A percentile compares a stretch with the other conserved stretches of the same genome.
Evolutionary conservation across 306 rosid species (phyloP).

Genomic region (Quercus glauca): DNA sequence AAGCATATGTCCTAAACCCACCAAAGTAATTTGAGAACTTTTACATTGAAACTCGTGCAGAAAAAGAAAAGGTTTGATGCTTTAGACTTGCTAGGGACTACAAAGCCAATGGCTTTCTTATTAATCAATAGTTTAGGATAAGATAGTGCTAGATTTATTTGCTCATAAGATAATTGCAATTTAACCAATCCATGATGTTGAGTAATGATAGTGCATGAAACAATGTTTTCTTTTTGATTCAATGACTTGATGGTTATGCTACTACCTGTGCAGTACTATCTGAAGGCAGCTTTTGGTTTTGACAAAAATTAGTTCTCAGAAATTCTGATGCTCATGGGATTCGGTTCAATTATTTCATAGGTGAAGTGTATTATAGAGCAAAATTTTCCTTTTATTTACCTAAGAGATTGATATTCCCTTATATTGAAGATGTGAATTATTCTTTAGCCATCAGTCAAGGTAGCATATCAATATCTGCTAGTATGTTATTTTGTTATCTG

Average conservation of each 20-base stretch:
- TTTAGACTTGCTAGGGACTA: background rate
- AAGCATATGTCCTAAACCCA: background rate
- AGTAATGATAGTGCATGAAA: background rate
- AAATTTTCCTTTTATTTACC: background rate
- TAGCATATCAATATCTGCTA: background rate
- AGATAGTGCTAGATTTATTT: background rate
- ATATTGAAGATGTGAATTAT: background rate
- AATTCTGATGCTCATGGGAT: conserved; percentile 61
- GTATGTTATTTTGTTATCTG: background rate
- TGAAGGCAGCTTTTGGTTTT: conserved; percentile 74
- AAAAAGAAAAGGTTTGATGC: background rate
- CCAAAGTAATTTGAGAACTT: background rate
- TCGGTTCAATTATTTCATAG: conserved; percentile 81
- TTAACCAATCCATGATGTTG: background rate
- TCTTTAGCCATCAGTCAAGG: background rate
- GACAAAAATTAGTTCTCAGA: conserved; percentile 76
- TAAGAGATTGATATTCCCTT: background rate
- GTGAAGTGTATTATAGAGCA: conserved; percentile 27
- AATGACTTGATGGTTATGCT: conserved; percentile 14
- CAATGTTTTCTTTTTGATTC: background rate
- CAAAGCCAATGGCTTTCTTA: background rate
- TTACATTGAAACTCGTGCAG: background rate
- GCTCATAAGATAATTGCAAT: background rate
- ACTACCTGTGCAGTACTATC: conserved; percentile 60
- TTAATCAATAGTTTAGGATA: background rate